Conservation (phyloP, 1,284 basidiomycete genomes). For the Singerocomus inundabilis region DNA sequence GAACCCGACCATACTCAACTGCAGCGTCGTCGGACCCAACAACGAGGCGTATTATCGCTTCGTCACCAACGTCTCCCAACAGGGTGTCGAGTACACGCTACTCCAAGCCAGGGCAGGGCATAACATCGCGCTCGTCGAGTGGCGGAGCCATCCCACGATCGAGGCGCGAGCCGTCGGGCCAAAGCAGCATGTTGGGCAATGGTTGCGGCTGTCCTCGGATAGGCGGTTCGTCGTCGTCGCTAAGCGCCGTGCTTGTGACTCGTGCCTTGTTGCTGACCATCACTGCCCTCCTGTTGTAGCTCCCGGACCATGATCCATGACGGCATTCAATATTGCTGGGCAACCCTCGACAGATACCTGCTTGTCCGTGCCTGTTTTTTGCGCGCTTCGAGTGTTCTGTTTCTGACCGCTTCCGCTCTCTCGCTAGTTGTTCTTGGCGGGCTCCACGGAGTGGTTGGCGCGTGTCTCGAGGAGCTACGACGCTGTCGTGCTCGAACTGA, state of each 20-base stretch:
- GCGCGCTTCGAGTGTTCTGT: constrained; percentile 3
- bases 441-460: constrained; percentile 40
- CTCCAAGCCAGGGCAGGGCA: constrained; percentile 49
- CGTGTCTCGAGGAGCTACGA: constrained; percentile 40
- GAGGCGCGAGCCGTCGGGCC: constrained; percentile 52
- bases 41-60: constrained; percentile 41
- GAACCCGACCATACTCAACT: constrained; percentile 52
- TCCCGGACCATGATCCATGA: constrained; percentile 42
- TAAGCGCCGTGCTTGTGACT: background rate
- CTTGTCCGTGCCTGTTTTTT: constrained; percentile 35
- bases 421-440: constrained; percentile 39
- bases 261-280: background rate
- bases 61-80: constrained; percentile 44
- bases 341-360: constrained; percentile 40
- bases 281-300: constrained; percentile 29
- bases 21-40: constrained; percentile 49
- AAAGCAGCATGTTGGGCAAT: constrained; percentile 49
- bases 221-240: constrained; percentile 42
- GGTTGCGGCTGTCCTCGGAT: constrained; percentile 54
- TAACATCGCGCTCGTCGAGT: constrained; percentile 57
- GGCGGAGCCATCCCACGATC: constrained; percentile 52
- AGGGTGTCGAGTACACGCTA: constrained; percentile 53
- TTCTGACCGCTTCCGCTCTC: background rate
- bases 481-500: constrained; percentile 43
- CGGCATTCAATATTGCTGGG: constrained; percentile 43